Percentiles rank a stretch among this genome's conserved stretches.
phyloP scores from a whole-genome alignment of 331 rosid species.

The Saraca asoca region DNA sequence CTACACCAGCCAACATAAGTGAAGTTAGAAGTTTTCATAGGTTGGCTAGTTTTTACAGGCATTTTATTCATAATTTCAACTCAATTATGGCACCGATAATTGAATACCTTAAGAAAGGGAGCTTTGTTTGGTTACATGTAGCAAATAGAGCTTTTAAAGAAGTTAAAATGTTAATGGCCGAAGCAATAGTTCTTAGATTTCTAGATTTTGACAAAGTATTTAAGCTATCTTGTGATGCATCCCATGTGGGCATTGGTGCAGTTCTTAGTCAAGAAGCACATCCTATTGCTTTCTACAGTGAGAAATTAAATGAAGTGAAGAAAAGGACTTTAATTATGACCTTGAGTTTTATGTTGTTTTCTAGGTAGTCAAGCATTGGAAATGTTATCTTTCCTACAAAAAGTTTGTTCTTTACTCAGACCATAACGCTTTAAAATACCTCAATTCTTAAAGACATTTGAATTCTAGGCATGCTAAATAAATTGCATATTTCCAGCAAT shows the following conservation, averaged over 20 bases:
- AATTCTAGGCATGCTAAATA: background rate
- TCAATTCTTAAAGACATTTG: background rate
- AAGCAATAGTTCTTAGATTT: background rate
- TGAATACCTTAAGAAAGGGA: background rate
- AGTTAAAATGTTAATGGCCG: background rate
- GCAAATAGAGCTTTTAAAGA: background rate
- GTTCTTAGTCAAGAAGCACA: background rate
- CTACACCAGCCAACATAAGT: background rate
- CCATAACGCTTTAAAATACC: background rate
- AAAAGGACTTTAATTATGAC: background rate
- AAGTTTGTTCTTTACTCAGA: background rate
- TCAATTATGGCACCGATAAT: background rate
- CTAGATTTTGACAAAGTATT: conserved; percentile 7
- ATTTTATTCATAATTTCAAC: background rate
- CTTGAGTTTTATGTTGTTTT: conserved; percentile 1
- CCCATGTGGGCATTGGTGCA: background rate
- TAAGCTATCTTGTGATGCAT: background rate
- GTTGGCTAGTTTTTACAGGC: background rate
- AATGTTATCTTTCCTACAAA: background rate
- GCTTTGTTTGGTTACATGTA: background rate
- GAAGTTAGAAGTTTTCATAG: background rate
- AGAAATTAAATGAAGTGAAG: background rate
- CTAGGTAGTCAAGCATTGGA: conserved; percentile 3
- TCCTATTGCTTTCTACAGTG: background rate
- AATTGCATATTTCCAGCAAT: background rate